Evolutionary conservation across 345 rosid genomes (phyloP), one percentile per base, ranked within the genome.

Genomic region (Diplotaxis tenuifolia): DNA sequence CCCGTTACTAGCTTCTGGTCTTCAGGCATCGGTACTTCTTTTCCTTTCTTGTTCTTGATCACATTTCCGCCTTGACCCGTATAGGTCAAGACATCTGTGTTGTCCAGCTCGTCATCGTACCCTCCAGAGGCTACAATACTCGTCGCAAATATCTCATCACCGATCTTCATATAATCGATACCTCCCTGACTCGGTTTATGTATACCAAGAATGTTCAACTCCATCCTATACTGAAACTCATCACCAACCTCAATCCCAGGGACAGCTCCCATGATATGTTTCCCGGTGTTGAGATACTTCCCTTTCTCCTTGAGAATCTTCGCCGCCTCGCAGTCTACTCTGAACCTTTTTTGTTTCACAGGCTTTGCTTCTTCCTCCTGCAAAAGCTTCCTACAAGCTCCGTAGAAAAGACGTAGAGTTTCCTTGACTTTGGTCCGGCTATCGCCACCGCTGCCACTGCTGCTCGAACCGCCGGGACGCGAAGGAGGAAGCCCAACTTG

Each of bases 211-310:
- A 92, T 72, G 78, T 82, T 86, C 56, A 95, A 91, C 84, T 92
- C 97, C 32, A 88, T 80, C 55, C 92, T 80, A 32, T 85, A 92
- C 25, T 83, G 96, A 80, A 90, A 95, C 78, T 92, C 93, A 68
- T 92, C 97, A 15, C 99, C 99, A 58, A 89, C 84, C 74, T 88
- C 96, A 79, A 89, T 81, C 20, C 99, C 99, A 10, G 97, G 96
- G 45, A 95, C 86, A 67, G 82, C 2, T 71, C 99, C 99, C 25
- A 92, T 57, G 36, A 90, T 83, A 18, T 71, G 83, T 38, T 66
- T 69, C 29, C 87, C 84, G 0, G 55, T 34, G 71, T 83, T 87
- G 15, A 85, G 73, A 58, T 28, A 79, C 67, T 76, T 83, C 45
- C 81, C 82, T 71, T 85, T 82, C 12, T 62, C 69, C 82, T 81